Conservation (phyloP, 176 grass and related monocot genomes). For the Avena eriantha region DNA sequence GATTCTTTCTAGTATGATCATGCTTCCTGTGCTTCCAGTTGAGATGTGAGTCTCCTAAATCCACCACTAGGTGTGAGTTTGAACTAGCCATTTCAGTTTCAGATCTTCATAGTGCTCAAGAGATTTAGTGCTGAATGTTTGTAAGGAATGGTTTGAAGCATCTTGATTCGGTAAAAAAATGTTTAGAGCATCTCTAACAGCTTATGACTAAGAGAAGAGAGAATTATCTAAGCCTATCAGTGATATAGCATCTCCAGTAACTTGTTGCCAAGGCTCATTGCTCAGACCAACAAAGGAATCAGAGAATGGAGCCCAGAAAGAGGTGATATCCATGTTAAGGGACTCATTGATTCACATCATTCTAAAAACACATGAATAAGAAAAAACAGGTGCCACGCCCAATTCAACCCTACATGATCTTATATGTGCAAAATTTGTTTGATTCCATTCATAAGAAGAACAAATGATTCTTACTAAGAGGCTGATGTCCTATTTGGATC, state of each 20-base stretch:
- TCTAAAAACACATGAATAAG: too few species aligned
- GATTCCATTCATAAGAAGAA: too few species aligned
- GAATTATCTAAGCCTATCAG: background rate
- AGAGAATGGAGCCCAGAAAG: background rate
- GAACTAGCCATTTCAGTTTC: background rate
- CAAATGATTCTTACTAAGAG: too few species aligned
- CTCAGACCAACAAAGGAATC: background rate
- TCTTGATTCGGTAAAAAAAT: background rate
- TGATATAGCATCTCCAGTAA: background rate
- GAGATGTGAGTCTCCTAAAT: background rate
- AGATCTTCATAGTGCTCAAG: background rate
- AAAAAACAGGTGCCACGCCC: too few species aligned
- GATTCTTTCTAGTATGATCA: slow-evolving; percentile 52
- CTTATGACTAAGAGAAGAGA: background rate
- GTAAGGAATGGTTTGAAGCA: background rate
- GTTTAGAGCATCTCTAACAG: background rate
- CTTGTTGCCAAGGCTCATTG: background rate
- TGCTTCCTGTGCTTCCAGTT: background rate
- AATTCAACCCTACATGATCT: too few species aligned
- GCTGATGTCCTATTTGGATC: too few species aligned
- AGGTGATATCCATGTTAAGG: background rate
- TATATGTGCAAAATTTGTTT: too few species aligned
- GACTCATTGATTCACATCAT: too few species aligned
- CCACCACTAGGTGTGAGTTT: background rate
- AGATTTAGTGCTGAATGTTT: background rate